Evolutionary conservation across 2,329 filamentous ascomycete genomes (phyloP).

Genomic region (Calonectria pteridis): DNA sequence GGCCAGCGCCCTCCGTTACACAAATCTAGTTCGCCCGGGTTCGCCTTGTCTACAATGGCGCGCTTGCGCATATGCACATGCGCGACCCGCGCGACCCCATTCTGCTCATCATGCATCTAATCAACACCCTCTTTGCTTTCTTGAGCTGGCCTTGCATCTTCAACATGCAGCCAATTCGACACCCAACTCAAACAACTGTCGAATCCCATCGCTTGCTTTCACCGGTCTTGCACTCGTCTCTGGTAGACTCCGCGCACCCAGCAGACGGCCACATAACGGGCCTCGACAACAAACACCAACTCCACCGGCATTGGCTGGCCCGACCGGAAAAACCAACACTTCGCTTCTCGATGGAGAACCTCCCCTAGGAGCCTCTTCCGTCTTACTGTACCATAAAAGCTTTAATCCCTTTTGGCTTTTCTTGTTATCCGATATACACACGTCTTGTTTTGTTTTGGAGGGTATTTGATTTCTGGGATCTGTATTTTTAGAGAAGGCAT

Average conservation of each 20-base stretch:
- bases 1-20: constrained; percentile 35
- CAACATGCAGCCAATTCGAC: constrained; percentile 18
- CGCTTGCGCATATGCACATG: constrained; percentile 41
- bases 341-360: constrained; percentile 38
- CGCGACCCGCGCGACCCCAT: constrained; percentile 36
- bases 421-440: constrained; percentile 28
- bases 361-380: constrained; percentile 25
- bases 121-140: constrained; percentile 30
- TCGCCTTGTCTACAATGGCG: constrained; percentile 35
- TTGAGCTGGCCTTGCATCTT: constrained; percentile 31
- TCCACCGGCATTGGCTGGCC: constrained; percentile 42
- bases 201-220: constrained; percentile 38
- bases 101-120: constrained; percentile 38
- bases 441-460: constrained; percentile 38
- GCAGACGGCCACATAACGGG: constrained; percentile 26
- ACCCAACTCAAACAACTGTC: constrained; percentile 25
- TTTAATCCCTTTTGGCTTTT: constrained; percentile 36
- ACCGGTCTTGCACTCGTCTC: constrained; percentile 33
- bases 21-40: constrained; percentile 35
- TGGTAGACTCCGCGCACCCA: constrained; percentile 16
- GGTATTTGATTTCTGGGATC: constrained; percentile 41
- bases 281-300: constrained; percentile 28
- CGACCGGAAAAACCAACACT: constrained; percentile 38
- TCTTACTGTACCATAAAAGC: constrained; percentile 39
- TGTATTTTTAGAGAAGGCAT: constrained; percentile 48